phyloP scores from a whole-genome alignment of 148 eudicot genomes.

The Camellia japonica region DNA sequence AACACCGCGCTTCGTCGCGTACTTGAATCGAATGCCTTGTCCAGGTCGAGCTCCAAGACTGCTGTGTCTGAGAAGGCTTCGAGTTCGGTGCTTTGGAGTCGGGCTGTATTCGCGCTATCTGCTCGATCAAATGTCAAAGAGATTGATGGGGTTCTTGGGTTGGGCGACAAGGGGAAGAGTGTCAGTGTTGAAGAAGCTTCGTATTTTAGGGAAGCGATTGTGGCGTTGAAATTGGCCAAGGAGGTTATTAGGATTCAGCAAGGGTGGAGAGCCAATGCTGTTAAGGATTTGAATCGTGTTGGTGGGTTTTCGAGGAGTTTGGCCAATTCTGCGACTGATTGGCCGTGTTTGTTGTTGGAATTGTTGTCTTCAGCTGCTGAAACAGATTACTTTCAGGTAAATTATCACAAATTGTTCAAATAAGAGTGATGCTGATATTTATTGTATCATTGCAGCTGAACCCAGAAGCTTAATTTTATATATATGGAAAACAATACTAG shows the following conservation, averaged over 20 bases:
- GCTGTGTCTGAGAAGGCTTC: slow-evolving; percentile 33
- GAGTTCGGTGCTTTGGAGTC: slow-evolving; percentile 62
- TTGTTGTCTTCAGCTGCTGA: slow-evolving; percentile 81
- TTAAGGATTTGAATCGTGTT: slow-evolving; percentile 59
- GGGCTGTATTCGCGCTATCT: slow-evolving; percentile 61
- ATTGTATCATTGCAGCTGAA: not conserved
- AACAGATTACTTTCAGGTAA: slow-evolving; percentile 83
- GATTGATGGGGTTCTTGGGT: slow-evolving; percentile 46
- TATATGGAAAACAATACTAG: not conserved
- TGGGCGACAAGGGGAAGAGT: slow-evolving; percentile 34
- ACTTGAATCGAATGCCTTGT: slow-evolving; percentile 17
- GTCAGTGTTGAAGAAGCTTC: slow-evolving; percentile 55
- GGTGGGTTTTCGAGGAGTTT: slow-evolving; percentile 77
- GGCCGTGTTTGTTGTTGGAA: slow-evolving; percentile 90
- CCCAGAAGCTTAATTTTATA: too few relatives aligned
- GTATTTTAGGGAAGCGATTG: slow-evolving; percentile 68
- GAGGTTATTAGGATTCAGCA: slow-evolving; percentile 78
- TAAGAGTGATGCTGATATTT: not conserved
- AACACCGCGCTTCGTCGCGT: slow-evolving; percentile 46
- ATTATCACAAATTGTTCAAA: not conserved
- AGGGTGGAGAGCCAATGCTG: slow-evolving; percentile 70
- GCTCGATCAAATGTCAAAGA: slow-evolving; percentile 44
- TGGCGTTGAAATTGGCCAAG: slow-evolving; percentile 74
- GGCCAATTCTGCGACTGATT: slow-evolving; percentile 81
- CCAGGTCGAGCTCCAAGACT: slow-evolving; percentile 19